Conservation (phyloP, 495 filamentous ascomycete genomes). For the Aspergillus conjunctus region DNA sequence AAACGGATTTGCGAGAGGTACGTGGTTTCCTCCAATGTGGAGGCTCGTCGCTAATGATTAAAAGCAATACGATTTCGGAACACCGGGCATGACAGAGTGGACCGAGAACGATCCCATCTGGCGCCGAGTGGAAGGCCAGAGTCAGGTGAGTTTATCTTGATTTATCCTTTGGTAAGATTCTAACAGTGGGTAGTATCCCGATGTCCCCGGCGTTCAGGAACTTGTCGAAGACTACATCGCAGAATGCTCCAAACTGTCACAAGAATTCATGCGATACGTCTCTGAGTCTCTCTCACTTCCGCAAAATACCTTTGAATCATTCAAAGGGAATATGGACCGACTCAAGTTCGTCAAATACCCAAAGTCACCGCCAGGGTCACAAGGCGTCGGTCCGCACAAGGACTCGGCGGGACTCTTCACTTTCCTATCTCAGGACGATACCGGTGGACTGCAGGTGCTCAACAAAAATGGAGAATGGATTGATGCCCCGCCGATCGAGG, state of each 20-base stretch:
- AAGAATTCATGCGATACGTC: slow-evolving; percentile 74
- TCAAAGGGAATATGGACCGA: slow-evolving; percentile 87
- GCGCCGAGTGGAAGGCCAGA: slow-evolving; percentile 52
- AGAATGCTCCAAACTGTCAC: slow-evolving; percentile 68
- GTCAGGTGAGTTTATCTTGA: slow-evolving; percentile 29
- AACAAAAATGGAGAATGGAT: slow-evolving; percentile 54
- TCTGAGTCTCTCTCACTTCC: slow-evolving; percentile 82
- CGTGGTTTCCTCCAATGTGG: not conserved
- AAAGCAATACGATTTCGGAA: slow-evolving; percentile 51
- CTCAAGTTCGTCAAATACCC: slow-evolving; percentile 94
- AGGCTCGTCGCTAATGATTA: not conserved
- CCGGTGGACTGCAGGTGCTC: slow-evolving; percentile 53
- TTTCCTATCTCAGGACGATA: slow-evolving; percentile 56
- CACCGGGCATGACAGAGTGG: slow-evolving; percentile 37
- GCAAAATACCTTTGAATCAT: slow-evolving; percentile 71
- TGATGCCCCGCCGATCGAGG: slow-evolving; percentile 48
- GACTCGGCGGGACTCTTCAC: slow-evolving; percentile 71
- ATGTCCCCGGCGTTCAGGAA: slow-evolving; percentile 60
- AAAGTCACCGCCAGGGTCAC: slow-evolving; percentile 60
- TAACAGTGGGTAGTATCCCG: slow-evolving; percentile 49
- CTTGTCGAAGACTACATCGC: slow-evolving; percentile 82
- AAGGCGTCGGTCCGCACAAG: slow-evolving; percentile 90
- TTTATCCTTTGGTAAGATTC: not conserved
- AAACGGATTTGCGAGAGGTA: slow-evolving; percentile 47
- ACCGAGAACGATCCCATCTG: slow-evolving; percentile 74